A percentile compares a stretch with the other conserved stretches of the same genome.
phyloP scores from a whole-genome alignment of 495 filamentous ascomycete species.

The Cenococcum geophilum region DNA sequence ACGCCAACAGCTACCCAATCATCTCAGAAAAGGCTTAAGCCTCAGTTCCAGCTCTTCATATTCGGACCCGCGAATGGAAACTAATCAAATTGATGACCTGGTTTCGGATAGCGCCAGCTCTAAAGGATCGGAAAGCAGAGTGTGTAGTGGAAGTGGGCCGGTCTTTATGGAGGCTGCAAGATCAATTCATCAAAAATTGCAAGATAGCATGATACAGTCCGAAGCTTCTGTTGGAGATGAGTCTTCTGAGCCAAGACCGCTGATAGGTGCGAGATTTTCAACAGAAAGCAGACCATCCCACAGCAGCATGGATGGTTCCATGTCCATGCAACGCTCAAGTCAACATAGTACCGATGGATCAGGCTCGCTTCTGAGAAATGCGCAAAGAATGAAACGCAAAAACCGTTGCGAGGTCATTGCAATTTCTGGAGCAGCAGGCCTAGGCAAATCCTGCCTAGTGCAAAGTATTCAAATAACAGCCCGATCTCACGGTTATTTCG shows the following conservation, averaged over 20 bases:
- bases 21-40: constrained; percentile 38
- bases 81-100: constrained; percentile 29
- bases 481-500: constrained; percentile 70
- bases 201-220: constrained; percentile 16
- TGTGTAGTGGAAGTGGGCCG: constrained; percentile 18
- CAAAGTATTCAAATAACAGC: constrained; percentile 70
- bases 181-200: constrained; percentile 20
- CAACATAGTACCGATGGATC: constrained; percentile 14
- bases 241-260: constrained; percentile 8
- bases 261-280: constrained; percentile 10
- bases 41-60: constrained; percentile 44
- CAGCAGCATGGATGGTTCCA: constrained; percentile 21
- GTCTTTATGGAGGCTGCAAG: constrained; percentile 17
- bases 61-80: constrained; percentile 25
- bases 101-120: constrained; percentile 34
- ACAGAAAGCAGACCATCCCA: constrained; percentile 15
- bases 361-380: constrained; percentile 37
- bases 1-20: constrained; percentile 47
- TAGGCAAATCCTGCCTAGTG: constrained; percentile 78
- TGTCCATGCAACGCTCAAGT: constrained; percentile 14
- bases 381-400: constrained; percentile 56
- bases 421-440: constrained; percentile 67
- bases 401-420: constrained; percentile 72
- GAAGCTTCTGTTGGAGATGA: constrained; percentile 19
- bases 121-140: constrained; percentile 25